Evolutionary conservation across 495 filamentous ascomycete species (phyloP), one percentile per base, ranked within the genome.

Genomic region (Rhizodiscina lignyota): DNA sequence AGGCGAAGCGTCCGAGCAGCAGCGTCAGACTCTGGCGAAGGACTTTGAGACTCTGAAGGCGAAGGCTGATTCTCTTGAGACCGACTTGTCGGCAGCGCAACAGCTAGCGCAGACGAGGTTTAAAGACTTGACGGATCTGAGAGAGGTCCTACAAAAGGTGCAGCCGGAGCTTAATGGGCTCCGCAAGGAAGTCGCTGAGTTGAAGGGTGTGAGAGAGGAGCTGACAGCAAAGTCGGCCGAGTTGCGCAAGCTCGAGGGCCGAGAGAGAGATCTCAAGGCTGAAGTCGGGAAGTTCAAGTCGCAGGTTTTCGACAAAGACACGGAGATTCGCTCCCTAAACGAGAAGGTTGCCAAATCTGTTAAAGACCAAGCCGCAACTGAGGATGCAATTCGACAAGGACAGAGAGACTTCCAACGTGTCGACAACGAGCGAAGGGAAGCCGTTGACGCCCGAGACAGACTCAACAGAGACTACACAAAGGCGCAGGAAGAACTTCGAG

Each of bases 61-160:
- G 24, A 81, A 73, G 45, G 66, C 74, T 0, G 63, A 68, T 3
- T 69, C 71, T 0, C 53, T 94, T 6, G 74, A 91, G 41, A 83
- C 76, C 2, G 87, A 97, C 52, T 66, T 94, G 11, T 78, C 75
- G 1, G 87, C 85, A 5, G 78, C 84, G 0, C 68, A 94, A 47
- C 74, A 91, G 50, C 61, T 96, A 15, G 84, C 89, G 1, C 71
- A 84, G 31, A 72, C 71, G 19, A 68, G 91, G 5, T 96, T 83
- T 58, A 92, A 86, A 49, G 85, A 94, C 37, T 57, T 94, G 2
- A 79, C 75, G 0, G 81, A 92, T 24, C 56, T 89, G 30, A 61
- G 76, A 21, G 74, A 82, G 23, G 68, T 82, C 5, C 58, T 94
- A 6, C 77, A 87, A 35, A 92, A 86, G 48, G 61, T 77, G 6